phyloP scores from a whole-genome alignment of 1,284 basidiomycete species.

The Caloboletus inedulis region DNA sequence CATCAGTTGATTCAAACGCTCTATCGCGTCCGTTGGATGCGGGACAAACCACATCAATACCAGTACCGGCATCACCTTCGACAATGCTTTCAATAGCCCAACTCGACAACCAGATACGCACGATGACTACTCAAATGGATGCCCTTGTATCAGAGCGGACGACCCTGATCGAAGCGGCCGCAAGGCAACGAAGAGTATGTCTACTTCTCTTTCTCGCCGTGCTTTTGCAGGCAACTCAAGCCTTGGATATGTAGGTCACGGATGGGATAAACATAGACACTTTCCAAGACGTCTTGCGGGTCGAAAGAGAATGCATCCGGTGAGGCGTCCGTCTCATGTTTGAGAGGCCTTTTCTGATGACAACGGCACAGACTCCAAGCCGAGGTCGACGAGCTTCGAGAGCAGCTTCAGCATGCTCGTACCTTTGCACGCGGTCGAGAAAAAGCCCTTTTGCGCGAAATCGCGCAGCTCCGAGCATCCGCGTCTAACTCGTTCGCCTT shows the following conservation, averaged over 20 bases:
- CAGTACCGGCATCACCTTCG: constrained; percentile 2
- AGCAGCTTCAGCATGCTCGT: constrained; percentile 23
- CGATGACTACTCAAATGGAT: constrained; percentile 35
- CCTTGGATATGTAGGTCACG: constrained; percentile 8
- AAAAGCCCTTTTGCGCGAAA: constrained; percentile 24
- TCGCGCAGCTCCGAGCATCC: constrained; percentile 17
- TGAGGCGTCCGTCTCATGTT: constrained; percentile 10
- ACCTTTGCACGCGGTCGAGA: constrained; percentile 21
- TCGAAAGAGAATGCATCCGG: constrained; percentile 39
- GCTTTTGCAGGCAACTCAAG: not conserved
- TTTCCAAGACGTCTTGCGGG: constrained; percentile 23
- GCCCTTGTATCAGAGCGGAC: constrained; percentile 38
- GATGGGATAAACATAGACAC: constrained; percentile 17
- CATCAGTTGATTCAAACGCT: constrained; percentile 22
- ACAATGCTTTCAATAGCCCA: constrained; percentile 19
- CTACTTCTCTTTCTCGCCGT: not conserved
- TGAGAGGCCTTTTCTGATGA: not conserved
- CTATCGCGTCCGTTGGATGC: constrained; percentile 5
- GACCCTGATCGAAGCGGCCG: constrained; percentile 27
- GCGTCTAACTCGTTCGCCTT: not conserved
- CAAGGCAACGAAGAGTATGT: constrained; percentile 27
- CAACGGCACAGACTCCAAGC: constrained; percentile 20
- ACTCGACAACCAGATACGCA: constrained; percentile 37
- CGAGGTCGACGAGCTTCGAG: constrained; percentile 25
- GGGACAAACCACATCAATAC: not conserved